phyloP scores from a whole-genome alignment of 2,329 filamentous ascomycete species.

The Colletotrichum sp. region DNA sequence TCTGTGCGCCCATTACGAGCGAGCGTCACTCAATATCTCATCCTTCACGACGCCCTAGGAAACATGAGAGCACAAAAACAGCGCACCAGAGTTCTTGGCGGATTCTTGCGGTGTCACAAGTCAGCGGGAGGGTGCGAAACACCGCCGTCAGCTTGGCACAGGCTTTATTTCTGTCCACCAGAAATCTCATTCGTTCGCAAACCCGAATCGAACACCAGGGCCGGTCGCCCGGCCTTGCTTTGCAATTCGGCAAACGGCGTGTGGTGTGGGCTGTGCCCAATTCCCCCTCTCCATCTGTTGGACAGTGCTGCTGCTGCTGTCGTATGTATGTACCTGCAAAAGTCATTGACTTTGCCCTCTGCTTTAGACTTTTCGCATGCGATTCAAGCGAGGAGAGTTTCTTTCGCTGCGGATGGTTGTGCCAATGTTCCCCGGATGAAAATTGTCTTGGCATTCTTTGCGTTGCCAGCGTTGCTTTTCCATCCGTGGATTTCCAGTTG shows the following conservation, averaged over 20 bases:
- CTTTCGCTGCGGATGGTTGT: neutral
- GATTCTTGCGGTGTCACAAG: constrained; percentile 10
- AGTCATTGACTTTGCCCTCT: neutral
- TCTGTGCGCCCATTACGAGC: neutral
- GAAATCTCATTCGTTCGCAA: constrained; percentile 1
- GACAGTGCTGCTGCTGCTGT: neutral
- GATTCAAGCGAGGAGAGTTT: neutral
- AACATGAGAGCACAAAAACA: neutral
- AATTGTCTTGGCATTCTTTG: neutral
- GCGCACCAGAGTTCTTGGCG: constrained; percentile 2
- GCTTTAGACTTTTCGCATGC: neutral
- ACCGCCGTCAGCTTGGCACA: constrained; percentile 9
- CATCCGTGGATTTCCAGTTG: neutral
- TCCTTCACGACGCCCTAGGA: neutral
- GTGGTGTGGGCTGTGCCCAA: neutral
- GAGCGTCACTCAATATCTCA: constrained; percentile 1
- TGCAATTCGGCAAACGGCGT: neutral
- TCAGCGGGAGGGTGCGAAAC: constrained; percentile 1
- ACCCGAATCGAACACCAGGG: neutral
- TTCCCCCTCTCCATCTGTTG: neutral
- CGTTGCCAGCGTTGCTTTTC: neutral
- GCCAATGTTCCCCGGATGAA: neutral
- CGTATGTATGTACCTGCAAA: neutral
- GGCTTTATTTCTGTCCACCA: constrained; percentile 3
- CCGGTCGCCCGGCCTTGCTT: neutral